Evolutionary conservation across 129 eudicot species (phyloP).

Genomic region (Erigeron canadensis): DNA sequence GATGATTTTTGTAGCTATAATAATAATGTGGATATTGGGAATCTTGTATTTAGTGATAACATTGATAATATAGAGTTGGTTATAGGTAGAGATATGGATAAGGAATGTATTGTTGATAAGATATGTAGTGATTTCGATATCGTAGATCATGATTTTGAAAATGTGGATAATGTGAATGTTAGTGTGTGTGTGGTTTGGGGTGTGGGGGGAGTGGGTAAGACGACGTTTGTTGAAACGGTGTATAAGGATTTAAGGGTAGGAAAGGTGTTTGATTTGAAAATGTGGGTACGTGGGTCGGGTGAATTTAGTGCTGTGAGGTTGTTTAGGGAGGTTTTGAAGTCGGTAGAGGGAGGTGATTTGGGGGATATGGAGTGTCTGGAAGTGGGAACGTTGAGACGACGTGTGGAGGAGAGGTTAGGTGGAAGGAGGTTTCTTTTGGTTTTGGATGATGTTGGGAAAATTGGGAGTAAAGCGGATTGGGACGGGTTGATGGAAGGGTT

Average conservation of each 20-base stretch:
- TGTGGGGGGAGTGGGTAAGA: constrained; percentile 36
- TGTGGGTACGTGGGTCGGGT: constrained; percentile 24
- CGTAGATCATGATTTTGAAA: constrained; percentile 12
- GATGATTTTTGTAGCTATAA: neutral
- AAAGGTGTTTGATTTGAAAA: constrained; percentile 31
- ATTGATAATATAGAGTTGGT: neutral
- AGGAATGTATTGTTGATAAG: constrained; percentile 26
- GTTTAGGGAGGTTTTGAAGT: constrained; percentile 27
- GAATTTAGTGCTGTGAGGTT: constrained; percentile 2
- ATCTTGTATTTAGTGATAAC: constrained; percentile 5
- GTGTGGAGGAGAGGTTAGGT: constrained; percentile 19
- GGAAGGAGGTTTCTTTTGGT: constrained; percentile 26
- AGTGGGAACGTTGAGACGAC: neutral
- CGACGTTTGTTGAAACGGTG: constrained; percentile 23
- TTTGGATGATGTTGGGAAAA: constrained; percentile 24
- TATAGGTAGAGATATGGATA: constrained; percentile 24
- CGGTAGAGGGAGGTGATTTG: constrained; percentile 25
- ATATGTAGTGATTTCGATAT: constrained; percentile 10
- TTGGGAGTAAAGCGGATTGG: constrained; percentile 15
- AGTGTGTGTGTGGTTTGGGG: constrained; percentile 22
- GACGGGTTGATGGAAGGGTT: constrained; percentile 23
- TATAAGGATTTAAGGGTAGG: constrained; percentile 28
- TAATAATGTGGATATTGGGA: neutral
- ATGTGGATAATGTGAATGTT: constrained; percentile 2
- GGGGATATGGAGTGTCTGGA: neutral